Percentiles rank a stretch among this genome's conserved stretches.
These are phyloP conservation scores for Botrytis pseudocinerea DNA, from an alignment of 2,329 filamentous ascomycete species.

Conservation along the genomic window DNA sequence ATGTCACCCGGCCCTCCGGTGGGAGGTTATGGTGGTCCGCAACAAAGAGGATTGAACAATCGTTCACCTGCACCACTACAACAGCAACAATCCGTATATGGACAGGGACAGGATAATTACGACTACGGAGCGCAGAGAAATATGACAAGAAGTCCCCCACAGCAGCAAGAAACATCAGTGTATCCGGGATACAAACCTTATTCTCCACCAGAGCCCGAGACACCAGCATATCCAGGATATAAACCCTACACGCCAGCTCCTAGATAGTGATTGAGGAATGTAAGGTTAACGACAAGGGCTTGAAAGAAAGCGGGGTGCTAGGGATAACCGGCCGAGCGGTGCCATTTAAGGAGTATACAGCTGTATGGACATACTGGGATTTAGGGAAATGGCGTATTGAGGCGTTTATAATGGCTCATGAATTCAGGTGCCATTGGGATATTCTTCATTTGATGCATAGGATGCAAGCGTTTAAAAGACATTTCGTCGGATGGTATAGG, in stretches of 20 bases:
- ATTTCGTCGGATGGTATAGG: not conserved
- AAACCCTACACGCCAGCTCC: conserved; percentile 13
- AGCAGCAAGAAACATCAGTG: conserved; percentile 6
- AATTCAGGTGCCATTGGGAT: not conserved
- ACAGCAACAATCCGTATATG: not conserved
- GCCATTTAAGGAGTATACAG: not conserved
- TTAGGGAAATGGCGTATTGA: not conserved
- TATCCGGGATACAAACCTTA: conserved; percentile 20
- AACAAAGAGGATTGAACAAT: conserved; percentile 8
- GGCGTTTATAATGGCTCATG: not conserved
- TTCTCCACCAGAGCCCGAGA: not conserved
- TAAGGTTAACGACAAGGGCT: not conserved
- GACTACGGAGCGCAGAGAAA: not conserved
- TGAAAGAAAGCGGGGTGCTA: not conserved
- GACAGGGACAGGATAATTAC: not conserved
- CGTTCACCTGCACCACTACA: not conserved
- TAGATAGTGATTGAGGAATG: not conserved
- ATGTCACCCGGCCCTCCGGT: conserved; percentile 34
- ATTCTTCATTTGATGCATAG: not conserved
- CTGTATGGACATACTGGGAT: not conserved
- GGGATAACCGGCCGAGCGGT: not conserved
- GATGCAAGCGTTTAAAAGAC: not conserved
- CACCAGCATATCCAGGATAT: conserved; percentile 14
- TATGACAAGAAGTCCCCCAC: conserved; percentile 18
- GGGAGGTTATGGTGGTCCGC: not conserved